Evolutionary conservation across 164 flowering plant genomes (phyloP).

Genomic region (Stephania japonica): DNA sequence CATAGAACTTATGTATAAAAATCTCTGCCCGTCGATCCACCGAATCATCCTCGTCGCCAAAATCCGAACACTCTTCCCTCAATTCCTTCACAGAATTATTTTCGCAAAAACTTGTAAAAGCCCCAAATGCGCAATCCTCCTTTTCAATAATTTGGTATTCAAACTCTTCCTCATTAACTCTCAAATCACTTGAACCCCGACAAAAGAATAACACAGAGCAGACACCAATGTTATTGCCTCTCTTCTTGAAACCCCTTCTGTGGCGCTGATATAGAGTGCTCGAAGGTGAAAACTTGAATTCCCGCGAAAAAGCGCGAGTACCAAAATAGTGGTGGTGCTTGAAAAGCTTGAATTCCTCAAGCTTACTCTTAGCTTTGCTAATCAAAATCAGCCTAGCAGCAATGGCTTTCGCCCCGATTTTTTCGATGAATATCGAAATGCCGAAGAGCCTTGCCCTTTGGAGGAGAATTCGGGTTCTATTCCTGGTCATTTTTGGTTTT

Average conservation of each 20-base stretch:
- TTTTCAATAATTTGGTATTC: constrained; percentile 4
- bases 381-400: constrained; percentile 29
- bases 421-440: constrained; percentile 30
- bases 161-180: constrained; percentile 12
- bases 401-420: constrained; percentile 30
- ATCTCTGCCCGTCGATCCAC: constrained; percentile 65
- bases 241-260: constrained; percentile 19
- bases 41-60: constrained; percentile 33
- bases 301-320: constrained; percentile 27
- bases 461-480: constrained; percentile 28
- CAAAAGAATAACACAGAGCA: constrained; percentile 26
- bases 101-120: too few relatives aligned
- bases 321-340: constrained; percentile 29
- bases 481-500: constrained; percentile 22
- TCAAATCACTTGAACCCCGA: constrained; percentile 20
- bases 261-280: constrained; percentile 34
- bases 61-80: constrained; percentile 16
- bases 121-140: not conserved
- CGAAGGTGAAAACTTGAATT: constrained; percentile 52
- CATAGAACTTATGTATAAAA: constrained; percentile 58
- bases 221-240: constrained; percentile 10
- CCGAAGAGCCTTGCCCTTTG: constrained; percentile 35
- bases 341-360: constrained; percentile 30
- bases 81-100: constrained; percentile 1
- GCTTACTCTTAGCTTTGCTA: constrained; percentile 27